phyloP scores from a whole-genome alignment of 805 yeast species.

The Kluyveromyces starmeri region DNA sequence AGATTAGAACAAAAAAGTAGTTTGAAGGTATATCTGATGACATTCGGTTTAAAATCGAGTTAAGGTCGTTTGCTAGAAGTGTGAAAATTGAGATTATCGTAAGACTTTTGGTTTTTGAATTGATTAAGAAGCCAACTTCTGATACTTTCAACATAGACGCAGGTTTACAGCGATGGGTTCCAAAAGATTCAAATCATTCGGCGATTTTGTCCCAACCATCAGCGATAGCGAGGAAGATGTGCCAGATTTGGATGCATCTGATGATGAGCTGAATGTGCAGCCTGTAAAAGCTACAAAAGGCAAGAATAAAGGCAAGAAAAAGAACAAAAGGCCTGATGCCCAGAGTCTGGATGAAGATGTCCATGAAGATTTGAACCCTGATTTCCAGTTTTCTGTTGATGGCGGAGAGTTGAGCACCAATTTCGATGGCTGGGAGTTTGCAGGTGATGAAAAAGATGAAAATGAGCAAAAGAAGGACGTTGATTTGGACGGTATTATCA shows the following conservation, averaged over 20 bases:
- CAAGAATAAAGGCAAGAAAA: conserved; percentile 19
- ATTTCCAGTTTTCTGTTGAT: conserved; percentile 60
- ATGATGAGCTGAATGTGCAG: conserved; percentile 32
- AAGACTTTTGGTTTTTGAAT: too few relatives aligned
- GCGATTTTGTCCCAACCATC: conserved; percentile 60
- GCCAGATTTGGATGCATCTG: conserved; percentile 42
- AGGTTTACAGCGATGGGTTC: conserved; percentile 6
- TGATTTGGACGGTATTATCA: conserved; percentile 80
- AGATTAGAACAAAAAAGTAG: conserved; percentile 5
- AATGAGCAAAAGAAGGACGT: conserved; percentile 44
- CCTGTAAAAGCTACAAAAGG: conserved; percentile 17
- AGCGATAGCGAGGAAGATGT: conserved; percentile 69
- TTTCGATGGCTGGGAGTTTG: conserved; percentile 82
- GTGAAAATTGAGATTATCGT: too few relatives aligned
- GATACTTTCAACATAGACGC: neutral
- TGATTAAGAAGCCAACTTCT: too few relatives aligned
- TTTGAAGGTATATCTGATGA: too few relatives aligned
- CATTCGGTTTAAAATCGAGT: too few relatives aligned
- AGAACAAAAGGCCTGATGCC: conserved; percentile 14
- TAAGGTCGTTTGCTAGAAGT: too few relatives aligned
- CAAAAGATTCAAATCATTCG: conserved; percentile 23
- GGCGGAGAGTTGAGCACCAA: conserved; percentile 40
- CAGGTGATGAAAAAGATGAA: conserved; percentile 29
- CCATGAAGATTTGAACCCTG: conserved; percentile 60
- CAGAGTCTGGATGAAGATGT: conserved; percentile 30